Percentiles rank a stretch among this genome's conserved stretches.
These are phyloP conservation scores for Saksenaea oblongispora DNA, from an alignment of 371 early-diverging fungal species.

Conservation along the genomic window DNA sequence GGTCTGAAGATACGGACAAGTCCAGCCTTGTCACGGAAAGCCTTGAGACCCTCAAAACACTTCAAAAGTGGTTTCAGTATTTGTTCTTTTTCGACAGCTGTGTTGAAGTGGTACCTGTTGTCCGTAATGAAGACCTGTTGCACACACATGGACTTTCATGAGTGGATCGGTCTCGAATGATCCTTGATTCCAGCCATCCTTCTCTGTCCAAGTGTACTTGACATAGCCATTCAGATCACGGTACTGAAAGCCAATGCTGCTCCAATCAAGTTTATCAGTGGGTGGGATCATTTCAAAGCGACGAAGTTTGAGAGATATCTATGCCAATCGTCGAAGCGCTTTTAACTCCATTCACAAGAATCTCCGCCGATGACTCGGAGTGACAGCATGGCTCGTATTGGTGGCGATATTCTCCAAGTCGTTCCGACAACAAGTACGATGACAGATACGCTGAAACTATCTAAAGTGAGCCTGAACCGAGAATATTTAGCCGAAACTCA, in stretches of 20 bases:
- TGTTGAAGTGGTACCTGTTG: conserved; percentile 54
- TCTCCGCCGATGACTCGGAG: conserved; percentile 1
- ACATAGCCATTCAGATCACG: conserved; percentile 65
- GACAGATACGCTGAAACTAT: too few relatives aligned
- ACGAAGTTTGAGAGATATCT: not conserved
- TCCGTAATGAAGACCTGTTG: conserved; percentile 73
- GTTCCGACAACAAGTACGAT: too few relatives aligned
- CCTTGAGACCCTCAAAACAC: conserved; percentile 86
- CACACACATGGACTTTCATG: conserved; percentile 54
- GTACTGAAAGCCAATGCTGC: conserved; percentile 70
- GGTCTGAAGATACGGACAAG: conserved; percentile 79
- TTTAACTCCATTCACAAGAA: not conserved
- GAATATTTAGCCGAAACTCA: too few relatives aligned
- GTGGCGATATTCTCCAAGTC: too few relatives aligned
- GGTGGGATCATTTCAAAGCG: conserved; percentile 24
- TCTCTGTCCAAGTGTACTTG: conserved; percentile 63
- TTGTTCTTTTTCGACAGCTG: not conserved
- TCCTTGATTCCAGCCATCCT: conserved; percentile 68
- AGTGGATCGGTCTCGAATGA: conserved; percentile 51
- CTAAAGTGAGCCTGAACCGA: too few relatives aligned
- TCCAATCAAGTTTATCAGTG: conserved; percentile 62
- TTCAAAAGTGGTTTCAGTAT: conserved; percentile 6
- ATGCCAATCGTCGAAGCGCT: not conserved
- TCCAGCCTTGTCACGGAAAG: conserved; percentile 74
- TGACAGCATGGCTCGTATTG: too few relatives aligned